phyloP scores from a whole-genome alignment of 208 protist species.

The Trypanosoma conorhini region DNA sequence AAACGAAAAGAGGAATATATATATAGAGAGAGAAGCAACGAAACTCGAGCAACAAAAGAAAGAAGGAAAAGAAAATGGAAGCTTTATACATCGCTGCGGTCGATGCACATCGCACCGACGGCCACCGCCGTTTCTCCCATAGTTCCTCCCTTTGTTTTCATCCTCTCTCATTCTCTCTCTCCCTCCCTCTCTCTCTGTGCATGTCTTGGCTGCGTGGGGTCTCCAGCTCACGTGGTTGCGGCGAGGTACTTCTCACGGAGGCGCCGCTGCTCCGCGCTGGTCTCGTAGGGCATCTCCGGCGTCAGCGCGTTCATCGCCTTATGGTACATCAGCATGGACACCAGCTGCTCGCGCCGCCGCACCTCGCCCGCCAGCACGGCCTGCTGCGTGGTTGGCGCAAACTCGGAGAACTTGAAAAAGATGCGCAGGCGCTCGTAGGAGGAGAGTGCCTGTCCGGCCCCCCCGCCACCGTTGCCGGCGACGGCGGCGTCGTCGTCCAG shows the following conservation, averaged over 20 bases:
- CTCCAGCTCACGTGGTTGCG: not conserved
- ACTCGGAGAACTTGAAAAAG: conserved; percentile 46
- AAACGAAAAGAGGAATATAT: not conserved
- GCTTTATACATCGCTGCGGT: not conserved
- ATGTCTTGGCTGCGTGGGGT: not conserved
- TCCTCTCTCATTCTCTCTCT: conserved; percentile 7
- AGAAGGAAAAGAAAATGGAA: not conserved
- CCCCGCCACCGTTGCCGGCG: not conserved
- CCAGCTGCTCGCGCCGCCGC: conserved; percentile 39
- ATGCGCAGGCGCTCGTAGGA: conserved; percentile 38
- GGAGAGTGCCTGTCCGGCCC: not conserved
- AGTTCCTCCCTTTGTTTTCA: not conserved
- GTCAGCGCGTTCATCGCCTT: conserved; percentile 31
- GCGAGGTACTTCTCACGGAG: conserved; percentile 44
- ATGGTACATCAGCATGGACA: conserved; percentile 47
- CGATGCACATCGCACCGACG: not conserved
- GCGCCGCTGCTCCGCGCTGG: conserved; percentile 31
- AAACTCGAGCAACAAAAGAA: not conserved
- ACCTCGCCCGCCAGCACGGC: conserved; percentile 41
- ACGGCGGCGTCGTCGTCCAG: not conserved
- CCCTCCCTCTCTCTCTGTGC: not conserved
- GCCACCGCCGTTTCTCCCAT: not conserved
- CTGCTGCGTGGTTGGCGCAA: conserved; percentile 23
- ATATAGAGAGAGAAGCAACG: no score
- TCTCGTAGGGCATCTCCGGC: conserved; percentile 4